These are phyloP conservation scores for Scorias spongiosa DNA, from an alignment of 2,329 filamentous ascomycete species.

Conservation along the genomic window DNA sequence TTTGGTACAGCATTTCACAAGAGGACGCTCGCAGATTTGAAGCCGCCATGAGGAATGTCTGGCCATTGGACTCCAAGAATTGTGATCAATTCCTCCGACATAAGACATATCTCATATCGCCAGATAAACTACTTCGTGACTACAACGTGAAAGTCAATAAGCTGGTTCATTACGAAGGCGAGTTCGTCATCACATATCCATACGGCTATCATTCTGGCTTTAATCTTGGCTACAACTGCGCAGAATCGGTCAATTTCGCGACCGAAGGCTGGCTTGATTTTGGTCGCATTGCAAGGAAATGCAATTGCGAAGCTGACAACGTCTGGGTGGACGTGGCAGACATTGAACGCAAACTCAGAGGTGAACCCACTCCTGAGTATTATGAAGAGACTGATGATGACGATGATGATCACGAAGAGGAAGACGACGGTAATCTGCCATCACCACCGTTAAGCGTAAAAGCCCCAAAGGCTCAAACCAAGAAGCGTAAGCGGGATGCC, in stretches of 20 bases:
- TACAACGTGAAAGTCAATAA: constrained; percentile 95
- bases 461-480: constrained; percentile 43
- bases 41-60: constrained; percentile 83
- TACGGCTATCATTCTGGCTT: constrained; percentile 98
- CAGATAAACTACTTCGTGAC: constrained; percentile 68
- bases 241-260: constrained; percentile 96
- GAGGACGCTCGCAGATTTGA: constrained; percentile 87
- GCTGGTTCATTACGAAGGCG: constrained; percentile 84
- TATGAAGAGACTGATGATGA: constrained; percentile 66
- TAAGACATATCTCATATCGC: constrained; percentile 94
- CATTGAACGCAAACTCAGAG: constrained; percentile 83
- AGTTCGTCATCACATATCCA: constrained; percentile 96
- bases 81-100: constrained; percentile 93
- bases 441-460: constrained; percentile 65
- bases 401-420: constrained; percentile 37
- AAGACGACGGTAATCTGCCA: constrained; percentile 50
- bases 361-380: constrained; percentile 66
- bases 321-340: constrained; percentile 97
- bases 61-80: constrained; percentile 87
- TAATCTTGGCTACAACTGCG: constrained; percentile 96
- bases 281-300: constrained; percentile 90
- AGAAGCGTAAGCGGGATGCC: constrained; percentile 53
- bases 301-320: constrained; percentile 90
- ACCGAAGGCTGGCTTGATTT: constrained; percentile 90
- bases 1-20: constrained; percentile 99